These are phyloP conservation scores for Trifolium fragiferum DNA, from an alignment of 306 rosid species.

Conservation along the genomic window DNA sequence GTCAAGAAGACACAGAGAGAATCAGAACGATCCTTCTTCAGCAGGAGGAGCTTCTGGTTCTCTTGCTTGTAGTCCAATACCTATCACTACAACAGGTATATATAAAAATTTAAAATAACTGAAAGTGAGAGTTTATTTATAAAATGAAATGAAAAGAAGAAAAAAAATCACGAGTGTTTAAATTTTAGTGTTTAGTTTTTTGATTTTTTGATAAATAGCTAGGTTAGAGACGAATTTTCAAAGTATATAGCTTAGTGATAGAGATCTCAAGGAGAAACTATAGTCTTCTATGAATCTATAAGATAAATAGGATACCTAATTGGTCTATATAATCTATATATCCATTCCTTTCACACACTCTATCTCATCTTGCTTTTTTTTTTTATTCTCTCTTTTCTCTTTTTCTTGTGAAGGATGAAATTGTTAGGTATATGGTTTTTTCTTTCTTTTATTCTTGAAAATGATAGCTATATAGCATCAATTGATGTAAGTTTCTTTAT, in stretches of 20 bases:
- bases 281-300: constrained; percentile 42
- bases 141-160: background rate
- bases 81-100: constrained; percentile 78
- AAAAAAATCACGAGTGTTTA: background rate
- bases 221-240: constrained; percentile 35
- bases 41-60: constrained; percentile 29
- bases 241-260: constrained; percentile 21
- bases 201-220: constrained; percentile 12
- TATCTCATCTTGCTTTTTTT: constrained; percentile 47
- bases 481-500: background rate
- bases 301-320: constrained; percentile 49
- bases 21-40: constrained; percentile 34
- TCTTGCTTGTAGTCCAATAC: constrained; percentile 65
- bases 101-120: constrained; percentile 3
- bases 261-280: constrained; percentile 39
- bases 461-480: background rate
- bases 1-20: constrained; percentile 66
- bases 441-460: background rate
- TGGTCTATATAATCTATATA: constrained; percentile 16
- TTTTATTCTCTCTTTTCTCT: constrained; percentile 19
- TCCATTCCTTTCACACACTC: constrained; percentile 45
- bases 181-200: constrained; percentile 22
- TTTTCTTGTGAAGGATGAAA: constrained; percentile 8
- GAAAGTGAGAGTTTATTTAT: constrained; percentile 2
- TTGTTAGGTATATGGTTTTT: constrained; percentile 14